Evolutionary conservation across 2,329 filamentous ascomycete species (phyloP), one percentile per base, ranked within the genome.

Genomic region (Penicillium sp.): DNA sequence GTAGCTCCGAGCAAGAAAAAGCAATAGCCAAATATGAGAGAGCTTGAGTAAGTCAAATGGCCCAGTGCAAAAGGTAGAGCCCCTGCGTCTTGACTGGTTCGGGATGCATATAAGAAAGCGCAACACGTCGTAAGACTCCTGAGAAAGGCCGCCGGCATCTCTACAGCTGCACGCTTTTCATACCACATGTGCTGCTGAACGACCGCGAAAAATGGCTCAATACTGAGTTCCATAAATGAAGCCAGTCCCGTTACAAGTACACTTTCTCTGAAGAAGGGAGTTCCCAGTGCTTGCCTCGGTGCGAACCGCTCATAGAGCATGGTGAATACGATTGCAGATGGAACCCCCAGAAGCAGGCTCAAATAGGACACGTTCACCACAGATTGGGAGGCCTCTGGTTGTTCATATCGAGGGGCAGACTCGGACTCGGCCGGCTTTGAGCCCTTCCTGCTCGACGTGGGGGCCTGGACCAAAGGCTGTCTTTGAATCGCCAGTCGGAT

Each of bases 401-500:
- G 56, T 55, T 55, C 39, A 49, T 60, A 40, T 52, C 52, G 44
- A 53, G 42, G 42, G 52, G 44, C 8, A 50, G 44, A 35, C 49
- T 47, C 42, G 57, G 44, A 35, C 49, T 47, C 42, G 57, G 46
- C 15, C 18, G 44, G 29, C 27, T 46, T 7, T 43, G 41, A 42
- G 49, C 57, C 58, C n/a, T 59, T 55, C 35, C 28, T 48, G 35
- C 56, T 56, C 45, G 43, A 47, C 12, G 15, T 28, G 40, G 42
- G 27, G 32, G 24, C 20, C 39, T 35, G 54, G 56, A n/a, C 70
- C 66, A n/a, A 70, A 58, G 75, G 73, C 59, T 91, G 87, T 44
- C 93, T 81, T 71, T 97, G 92, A 31, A 95, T 82, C 24, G 92
- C 90, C n/a, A 95, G 86, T 13, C 93, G 86, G 42, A 97, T 75